Conservation (phyloP, 2,329 filamentous ascomycete genomes). For the Talaromyces sp. region DNA sequence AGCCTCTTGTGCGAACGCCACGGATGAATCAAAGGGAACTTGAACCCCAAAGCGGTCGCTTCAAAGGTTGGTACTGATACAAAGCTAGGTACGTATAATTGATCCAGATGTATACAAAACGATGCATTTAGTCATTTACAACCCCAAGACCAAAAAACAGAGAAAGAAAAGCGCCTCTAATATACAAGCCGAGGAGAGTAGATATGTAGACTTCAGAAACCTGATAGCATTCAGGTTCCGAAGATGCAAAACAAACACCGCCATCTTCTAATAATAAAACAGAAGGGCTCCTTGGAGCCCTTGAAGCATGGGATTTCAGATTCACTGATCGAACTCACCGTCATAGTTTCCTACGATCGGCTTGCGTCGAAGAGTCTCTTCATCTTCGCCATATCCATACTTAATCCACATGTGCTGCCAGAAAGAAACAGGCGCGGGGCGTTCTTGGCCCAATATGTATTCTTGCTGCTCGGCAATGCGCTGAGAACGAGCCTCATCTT, state of each 20-base stretch:
- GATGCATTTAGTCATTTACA: conserved; percentile 1
- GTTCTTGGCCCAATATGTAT: conserved; percentile 67
- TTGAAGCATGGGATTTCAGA: conserved; percentile 1
- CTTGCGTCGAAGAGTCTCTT: conserved; percentile 41
- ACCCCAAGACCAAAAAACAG: conserved; percentile 11
- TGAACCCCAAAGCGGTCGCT: too few species aligned
- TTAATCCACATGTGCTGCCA: conserved; percentile 45
- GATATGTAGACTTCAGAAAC: conserved; percentile 25
- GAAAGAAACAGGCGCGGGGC: conserved; percentile 36
- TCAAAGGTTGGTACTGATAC: too few species aligned
- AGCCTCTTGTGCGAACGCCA: too few species aligned
- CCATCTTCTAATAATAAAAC: conserved; percentile 30
- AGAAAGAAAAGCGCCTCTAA: conserved; percentile 23
- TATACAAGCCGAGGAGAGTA: conserved; percentile 27
- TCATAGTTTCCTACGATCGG: conserved; percentile 46
- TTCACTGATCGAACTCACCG: conserved; percentile 31
- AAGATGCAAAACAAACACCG: conserved; percentile 17
- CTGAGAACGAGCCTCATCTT: conserved; percentile 69
- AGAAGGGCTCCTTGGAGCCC: not conserved
- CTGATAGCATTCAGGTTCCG: conserved; percentile 14
- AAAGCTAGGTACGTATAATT: not conserved
- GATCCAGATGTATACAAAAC: not conserved
- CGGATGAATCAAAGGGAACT: too few species aligned
- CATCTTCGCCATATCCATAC: conserved; percentile 46
- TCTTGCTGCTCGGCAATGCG: conserved; percentile 66